These are phyloP conservation scores for Hyphochytrium catenoides DNA, from an alignment of 352 stramenopile species.

Conservation along the genomic window DNA sequence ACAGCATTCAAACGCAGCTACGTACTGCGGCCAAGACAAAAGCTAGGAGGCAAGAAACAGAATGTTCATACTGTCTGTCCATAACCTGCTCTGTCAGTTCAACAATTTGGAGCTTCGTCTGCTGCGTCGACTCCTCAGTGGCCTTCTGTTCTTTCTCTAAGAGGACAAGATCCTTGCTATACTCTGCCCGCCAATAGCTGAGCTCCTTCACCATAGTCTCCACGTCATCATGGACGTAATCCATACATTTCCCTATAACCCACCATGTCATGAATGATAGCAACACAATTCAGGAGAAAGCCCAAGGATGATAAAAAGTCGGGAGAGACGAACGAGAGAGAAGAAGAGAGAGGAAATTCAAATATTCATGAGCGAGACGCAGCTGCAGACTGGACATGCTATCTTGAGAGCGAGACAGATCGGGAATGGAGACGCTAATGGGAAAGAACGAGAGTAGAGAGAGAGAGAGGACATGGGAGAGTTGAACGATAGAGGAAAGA, in stretches of 20 bases:
- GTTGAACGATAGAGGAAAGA: slow-evolving; percentile 1
- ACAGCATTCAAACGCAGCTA: too few species aligned
- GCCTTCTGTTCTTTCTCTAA: slow-evolving; percentile 58
- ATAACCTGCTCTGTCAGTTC: slow-evolving; percentile 49
- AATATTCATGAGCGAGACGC: too few species aligned
- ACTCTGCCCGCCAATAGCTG: slow-evolving; percentile 64
- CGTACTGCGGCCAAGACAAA: too few species aligned
- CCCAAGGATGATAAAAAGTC: too few species aligned
- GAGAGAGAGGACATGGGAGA: not conserved
- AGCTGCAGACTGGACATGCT: too few species aligned
- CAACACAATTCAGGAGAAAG: too few species aligned
- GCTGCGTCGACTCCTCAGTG: slow-evolving; percentile 49
- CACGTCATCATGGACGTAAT: slow-evolving; percentile 80
- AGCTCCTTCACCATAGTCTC: slow-evolving; percentile 79
- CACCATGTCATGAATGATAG: too few species aligned
- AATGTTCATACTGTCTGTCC: not conserved
- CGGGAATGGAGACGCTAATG: too few species aligned
- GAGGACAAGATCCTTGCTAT: slow-evolving; percentile 36
- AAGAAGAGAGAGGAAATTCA: too few species aligned
- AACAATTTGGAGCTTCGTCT: slow-evolving; percentile 43
- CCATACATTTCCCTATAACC: slow-evolving; percentile 66
- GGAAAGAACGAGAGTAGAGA: slow-evolving; percentile 1
- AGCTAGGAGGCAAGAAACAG: not conserved
- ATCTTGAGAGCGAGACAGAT: too few species aligned
- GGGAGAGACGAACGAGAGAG: too few species aligned